Conservation (phyloP, 805 yeast genomes). For the Babjeviella inositovora region DNA sequence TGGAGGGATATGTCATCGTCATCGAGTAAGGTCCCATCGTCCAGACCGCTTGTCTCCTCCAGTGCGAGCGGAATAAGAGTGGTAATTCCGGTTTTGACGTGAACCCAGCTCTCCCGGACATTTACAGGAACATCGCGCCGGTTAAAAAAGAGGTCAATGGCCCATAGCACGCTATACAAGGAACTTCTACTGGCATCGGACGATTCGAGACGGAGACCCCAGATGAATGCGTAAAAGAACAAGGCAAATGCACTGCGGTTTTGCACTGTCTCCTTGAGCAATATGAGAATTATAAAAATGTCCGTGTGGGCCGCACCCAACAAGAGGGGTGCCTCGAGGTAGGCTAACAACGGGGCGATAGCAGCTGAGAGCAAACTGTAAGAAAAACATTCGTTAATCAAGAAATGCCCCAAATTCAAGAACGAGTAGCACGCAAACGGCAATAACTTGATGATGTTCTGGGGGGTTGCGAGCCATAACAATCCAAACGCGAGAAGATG, state of each 20-base stretch:
- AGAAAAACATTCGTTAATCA: constrained; percentile 15
- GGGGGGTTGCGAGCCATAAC: constrained; percentile 17
- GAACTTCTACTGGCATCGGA: no score
- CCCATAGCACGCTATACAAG: no score
- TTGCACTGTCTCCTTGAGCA: constrained; percentile 10
- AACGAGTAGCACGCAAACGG: constrained; percentile 23
- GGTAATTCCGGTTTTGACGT: no score
- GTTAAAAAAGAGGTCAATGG: no score
- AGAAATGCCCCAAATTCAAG: constrained; percentile 16
- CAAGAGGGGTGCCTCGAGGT: constrained; percentile 17
- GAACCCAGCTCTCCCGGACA: no score
- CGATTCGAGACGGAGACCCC: constrained; percentile 20
- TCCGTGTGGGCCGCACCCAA: constrained; percentile 19
- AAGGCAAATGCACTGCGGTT: constrained; percentile 11
- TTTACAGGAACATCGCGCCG: no score
- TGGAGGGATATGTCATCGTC: no score
- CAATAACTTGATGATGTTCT: constrained; percentile 13
- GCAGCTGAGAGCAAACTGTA: constrained; percentile 12
- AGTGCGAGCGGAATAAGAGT: no score
- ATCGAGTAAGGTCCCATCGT: no score
- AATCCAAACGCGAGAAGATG: constrained; percentile 16
- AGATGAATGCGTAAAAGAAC: constrained; percentile 14
- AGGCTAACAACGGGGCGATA: constrained; percentile 15
- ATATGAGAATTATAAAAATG: constrained; percentile 11
- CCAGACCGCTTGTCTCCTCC: no score